Percentiles rank a stretch among this genome's conserved stretches.
phyloP scores from a whole-genome alignment of 1,139 yeast species.

The Chernovozyma aurita region DNA sequence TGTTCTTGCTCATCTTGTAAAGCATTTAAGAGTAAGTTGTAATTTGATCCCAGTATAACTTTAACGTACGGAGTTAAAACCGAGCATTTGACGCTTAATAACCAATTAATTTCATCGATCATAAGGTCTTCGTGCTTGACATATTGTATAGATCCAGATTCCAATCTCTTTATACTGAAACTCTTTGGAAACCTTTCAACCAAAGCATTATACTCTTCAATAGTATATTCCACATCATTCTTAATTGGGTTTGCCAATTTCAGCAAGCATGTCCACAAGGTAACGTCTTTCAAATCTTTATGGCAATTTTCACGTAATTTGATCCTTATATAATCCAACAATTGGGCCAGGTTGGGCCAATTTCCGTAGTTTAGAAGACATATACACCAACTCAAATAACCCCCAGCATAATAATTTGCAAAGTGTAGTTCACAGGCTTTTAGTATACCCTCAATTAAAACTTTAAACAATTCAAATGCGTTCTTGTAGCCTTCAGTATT shows the following conservation, averaged over 20 bases:
- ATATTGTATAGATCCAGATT: neutral
- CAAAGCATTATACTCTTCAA: slow-evolving; percentile 16
- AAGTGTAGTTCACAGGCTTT: slow-evolving; percentile 32
- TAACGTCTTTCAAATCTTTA: slow-evolving; percentile 24
- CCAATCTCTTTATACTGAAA: neutral
- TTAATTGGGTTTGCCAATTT: slow-evolving; percentile 7
- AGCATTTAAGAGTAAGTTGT: neutral
- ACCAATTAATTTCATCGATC: slow-evolving; percentile 2
- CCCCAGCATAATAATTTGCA: slow-evolving; percentile 40
- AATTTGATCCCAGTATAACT: slow-evolving; percentile 1
- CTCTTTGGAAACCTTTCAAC: neutral
- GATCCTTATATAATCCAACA: slow-evolving; percentile 6
- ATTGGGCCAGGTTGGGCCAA: no score
- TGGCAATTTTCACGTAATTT: slow-evolving; percentile 15
- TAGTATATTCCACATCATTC: slow-evolving; percentile 9
- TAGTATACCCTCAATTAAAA: slow-evolving; percentile 18
- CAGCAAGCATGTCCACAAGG: slow-evolving; percentile 28
- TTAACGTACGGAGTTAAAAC: slow-evolving; percentile 5
- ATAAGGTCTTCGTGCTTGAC: neutral
- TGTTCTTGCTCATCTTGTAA: neutral
- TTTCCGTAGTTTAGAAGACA: slow-evolving; percentile 10
- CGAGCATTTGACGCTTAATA: slow-evolving; percentile 3
- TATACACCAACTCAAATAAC: slow-evolving; percentile 29
- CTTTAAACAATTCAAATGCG: slow-evolving; percentile 4
- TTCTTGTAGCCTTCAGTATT: neutral